These are phyloP conservation scores for Cyathus striatus DNA, from an alignment of 768 basidiomycete genomes.

Conservation along the genomic window DNA sequence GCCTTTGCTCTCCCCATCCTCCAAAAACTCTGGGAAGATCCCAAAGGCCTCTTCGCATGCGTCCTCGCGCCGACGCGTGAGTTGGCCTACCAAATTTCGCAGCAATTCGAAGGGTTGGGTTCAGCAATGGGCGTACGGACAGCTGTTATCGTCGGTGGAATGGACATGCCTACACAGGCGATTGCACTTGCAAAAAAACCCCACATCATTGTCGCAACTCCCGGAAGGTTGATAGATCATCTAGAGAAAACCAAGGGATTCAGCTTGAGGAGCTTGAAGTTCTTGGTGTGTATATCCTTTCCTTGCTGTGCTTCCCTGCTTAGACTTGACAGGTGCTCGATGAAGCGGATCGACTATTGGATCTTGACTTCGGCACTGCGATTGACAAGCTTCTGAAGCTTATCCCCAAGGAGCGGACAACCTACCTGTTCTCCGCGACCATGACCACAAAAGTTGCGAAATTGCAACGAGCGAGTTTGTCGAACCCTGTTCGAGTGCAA, in stretches of 20 bases:
- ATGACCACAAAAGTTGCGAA: slow-evolving; percentile 99
- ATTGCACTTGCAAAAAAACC: slow-evolving; percentile 92
- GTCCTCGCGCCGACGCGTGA: slow-evolving; percentile 97
- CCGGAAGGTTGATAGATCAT: slow-evolving; percentile 89
- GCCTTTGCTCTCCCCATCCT: slow-evolving; percentile 95
- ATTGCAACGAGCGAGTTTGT: slow-evolving; percentile 88
- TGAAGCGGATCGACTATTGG: slow-evolving; percentile 92
- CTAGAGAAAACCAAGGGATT: slow-evolving; percentile 98
- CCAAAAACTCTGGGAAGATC: slow-evolving; percentile 95
- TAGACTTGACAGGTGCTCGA: slow-evolving; percentile 73
- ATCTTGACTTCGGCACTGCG: slow-evolving; percentile 93
- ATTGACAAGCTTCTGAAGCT: slow-evolving; percentile 96
- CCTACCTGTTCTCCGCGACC: slow-evolving; percentile 95
- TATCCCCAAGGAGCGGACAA: slow-evolving; percentile 90
- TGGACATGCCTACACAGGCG: slow-evolving; percentile 87
- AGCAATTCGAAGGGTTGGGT: slow-evolving; percentile 90
- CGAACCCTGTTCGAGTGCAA: slow-evolving; percentile 91
- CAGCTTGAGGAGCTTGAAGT: slow-evolving; percentile 78
- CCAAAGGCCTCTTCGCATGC: slow-evolving; percentile 88
- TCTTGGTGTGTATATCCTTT: slow-evolving; percentile 55
- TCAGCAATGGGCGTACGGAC: slow-evolving; percentile 90
- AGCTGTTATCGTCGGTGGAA: slow-evolving; percentile 90
- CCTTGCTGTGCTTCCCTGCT: background rate
- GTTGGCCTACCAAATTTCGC: slow-evolving; percentile 96
- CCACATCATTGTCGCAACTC: slow-evolving; percentile 93